Evolutionary conservation across 2,329 filamentous ascomycete species (phyloP), one percentile per base, ranked within the genome.

Genomic region (Pseudogymnoascus sp.): DNA sequence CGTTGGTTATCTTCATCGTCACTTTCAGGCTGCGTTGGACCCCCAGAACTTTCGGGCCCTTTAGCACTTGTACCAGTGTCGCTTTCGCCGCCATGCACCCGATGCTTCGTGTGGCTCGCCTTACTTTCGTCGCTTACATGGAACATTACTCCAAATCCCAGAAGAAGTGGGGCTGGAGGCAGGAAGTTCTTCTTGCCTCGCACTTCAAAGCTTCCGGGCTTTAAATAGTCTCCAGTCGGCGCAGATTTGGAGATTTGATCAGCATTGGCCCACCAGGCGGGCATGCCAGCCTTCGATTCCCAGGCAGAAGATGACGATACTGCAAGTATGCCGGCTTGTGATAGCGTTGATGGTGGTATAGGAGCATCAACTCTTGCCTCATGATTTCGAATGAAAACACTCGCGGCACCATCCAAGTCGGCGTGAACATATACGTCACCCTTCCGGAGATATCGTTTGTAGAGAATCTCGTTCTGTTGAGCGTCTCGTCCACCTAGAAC

Each of bases 201-300:
- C 59, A 97, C 82, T 75, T 88, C 85, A 73, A 99, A 97, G 66
- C 85, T 85, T 16, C 93, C 95, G 0, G 84, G 81, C 0, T 87
- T 84, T 6, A 99, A 76, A 69, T 90, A 93, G 68, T 96, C 93
- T 24, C 93, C 93, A 0, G 84, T 86, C 0, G 87, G 82, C 0
- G 89, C 88, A 35, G 86, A 90, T 76, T 98, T 98, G 8, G 90
- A 91, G 0, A 99, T 91, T 74, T 98, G 93, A 62, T 93, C 88
- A 1, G 90, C 89, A 66, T 88, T 87, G 0, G 96, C 93, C 95
- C 95, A 99, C 89, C 91, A 99, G 7, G 93, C 93, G 16, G 90
- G 89, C 90, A 98, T 96, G 14, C 91, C 86, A 7, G 93, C 93
- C 75, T 99, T 99, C 1, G 90, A 93, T 65, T 98, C 95, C 95